phyloP scores from a whole-genome alignment of 2,329 filamentous ascomycete species.

The Trichoderma sp. region DNA sequence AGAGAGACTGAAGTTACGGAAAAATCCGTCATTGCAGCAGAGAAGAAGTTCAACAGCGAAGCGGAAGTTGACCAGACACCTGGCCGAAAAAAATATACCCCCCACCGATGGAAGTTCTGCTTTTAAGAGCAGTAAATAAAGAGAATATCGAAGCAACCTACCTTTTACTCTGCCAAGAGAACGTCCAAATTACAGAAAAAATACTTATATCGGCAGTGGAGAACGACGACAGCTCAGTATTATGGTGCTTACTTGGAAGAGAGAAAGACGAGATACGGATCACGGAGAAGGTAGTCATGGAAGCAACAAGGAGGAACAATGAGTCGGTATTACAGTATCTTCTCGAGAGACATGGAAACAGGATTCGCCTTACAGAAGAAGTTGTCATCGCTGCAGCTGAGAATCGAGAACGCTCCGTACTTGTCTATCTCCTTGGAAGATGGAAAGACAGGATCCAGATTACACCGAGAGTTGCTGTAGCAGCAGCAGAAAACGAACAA shows the following conservation, averaged over 20 bases:
- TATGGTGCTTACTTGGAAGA: conserved; percentile 5
- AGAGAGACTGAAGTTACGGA: neutral
- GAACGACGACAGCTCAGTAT: neutral
- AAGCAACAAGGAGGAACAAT: neutral
- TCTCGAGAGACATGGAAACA: neutral
- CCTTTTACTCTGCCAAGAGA: neutral
- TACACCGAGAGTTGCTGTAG: neutral
- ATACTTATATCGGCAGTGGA: neutral
- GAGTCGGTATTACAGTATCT: conserved; percentile 1
- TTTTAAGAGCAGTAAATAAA: neutral
- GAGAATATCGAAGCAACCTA: neutral
- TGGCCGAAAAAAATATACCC: neutral
- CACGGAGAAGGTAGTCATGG: neutral
- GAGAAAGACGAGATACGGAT: neutral
- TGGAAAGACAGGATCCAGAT: neutral
- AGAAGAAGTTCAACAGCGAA: neutral
- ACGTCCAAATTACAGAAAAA: neutral
- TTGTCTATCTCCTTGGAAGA: neutral
- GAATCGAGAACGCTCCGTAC: neutral
- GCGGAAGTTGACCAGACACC: neutral
- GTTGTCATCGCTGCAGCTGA: neutral
- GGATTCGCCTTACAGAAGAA: neutral
- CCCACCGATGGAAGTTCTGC: neutral
- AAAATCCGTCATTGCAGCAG: neutral
- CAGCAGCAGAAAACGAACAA: neutral